A percentile compares a stretch with the other conserved stretches of the same genome.
phyloP scores from a whole-genome alignment of 371 early-diverging fungal species.

The Mortierella sp. region DNA sequence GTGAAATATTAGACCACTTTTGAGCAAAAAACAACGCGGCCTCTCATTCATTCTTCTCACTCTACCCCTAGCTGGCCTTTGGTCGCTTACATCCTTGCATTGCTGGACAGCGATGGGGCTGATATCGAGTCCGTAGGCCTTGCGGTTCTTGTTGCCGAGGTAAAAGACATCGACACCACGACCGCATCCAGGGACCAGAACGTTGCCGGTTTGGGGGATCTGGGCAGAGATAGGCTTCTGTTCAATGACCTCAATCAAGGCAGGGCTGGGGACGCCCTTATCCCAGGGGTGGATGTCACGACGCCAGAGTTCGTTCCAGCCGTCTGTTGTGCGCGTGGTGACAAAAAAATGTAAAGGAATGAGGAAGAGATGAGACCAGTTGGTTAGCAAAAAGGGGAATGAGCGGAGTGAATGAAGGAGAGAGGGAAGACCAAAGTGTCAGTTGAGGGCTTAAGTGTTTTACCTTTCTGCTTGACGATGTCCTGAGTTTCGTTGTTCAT shows the following conservation, averaged over 20 bases:
- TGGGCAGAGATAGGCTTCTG: constrained; percentile 64
- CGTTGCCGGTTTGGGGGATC: constrained; percentile 70
- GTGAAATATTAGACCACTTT: neutral
- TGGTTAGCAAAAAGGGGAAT: no score
- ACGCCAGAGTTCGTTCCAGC: constrained; percentile 74
- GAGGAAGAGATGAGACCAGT: no score
- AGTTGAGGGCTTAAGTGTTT: neutral
- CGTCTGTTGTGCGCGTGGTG: constrained; percentile 1
- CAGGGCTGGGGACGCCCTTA: constrained; percentile 71
- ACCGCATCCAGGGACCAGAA: constrained; percentile 91
- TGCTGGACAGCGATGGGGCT: constrained; percentile 75
- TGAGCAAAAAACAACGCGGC: neutral
- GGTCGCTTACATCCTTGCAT: constrained; percentile 45
- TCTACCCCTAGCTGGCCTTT: neutral
- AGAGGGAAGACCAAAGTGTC: neutral
- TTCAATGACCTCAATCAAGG: constrained; percentile 72
- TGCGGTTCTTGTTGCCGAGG: constrained; percentile 68
- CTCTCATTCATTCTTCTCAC: neutral
- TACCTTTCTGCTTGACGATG: constrained; percentile 41
- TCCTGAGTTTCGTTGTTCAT: constrained; percentile 31
- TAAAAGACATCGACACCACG: constrained; percentile 84
- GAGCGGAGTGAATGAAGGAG: neutral
- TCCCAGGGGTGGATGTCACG: constrained; percentile 73
- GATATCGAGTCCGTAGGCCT: constrained; percentile 80
- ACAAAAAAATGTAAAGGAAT: neutral